phyloP scores from a whole-genome alignment of 2,329 filamentous ascomycete species.

The Hirsutella rhossiliensis region DNA sequence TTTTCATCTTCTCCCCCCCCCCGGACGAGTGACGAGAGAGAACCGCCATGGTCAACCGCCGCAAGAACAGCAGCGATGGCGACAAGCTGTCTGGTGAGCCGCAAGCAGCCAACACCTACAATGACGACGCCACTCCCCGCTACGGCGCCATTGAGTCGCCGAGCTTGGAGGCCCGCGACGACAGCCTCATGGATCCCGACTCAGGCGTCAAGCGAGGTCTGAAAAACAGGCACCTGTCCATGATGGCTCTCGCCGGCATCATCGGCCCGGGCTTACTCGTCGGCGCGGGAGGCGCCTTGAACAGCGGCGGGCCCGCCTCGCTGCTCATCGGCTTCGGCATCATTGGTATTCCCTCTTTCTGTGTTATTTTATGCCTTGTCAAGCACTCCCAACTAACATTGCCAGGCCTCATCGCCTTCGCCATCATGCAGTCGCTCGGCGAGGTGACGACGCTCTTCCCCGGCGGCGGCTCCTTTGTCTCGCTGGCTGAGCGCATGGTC shows the following conservation, averaged over 20 bases:
- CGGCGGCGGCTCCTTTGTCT: slow-evolving; percentile 59
- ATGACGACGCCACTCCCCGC: slow-evolving; percentile 5
- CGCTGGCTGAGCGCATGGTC: slow-evolving; percentile 57
- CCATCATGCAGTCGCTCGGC: slow-evolving; percentile 61
- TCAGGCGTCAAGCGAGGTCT: slow-evolving; percentile 57
- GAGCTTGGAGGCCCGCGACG: slow-evolving; percentile 12
- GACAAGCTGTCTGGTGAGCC: slow-evolving; percentile 4
- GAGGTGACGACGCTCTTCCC: slow-evolving; percentile 65
- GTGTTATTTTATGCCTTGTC: background rate
- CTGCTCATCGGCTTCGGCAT: slow-evolving; percentile 62
- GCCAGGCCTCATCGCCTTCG: slow-evolving; percentile 46
- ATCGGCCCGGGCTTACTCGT: slow-evolving; percentile 62
- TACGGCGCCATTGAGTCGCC: slow-evolving; percentile 7
- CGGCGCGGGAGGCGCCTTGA: slow-evolving; percentile 57
- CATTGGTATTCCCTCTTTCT: slow-evolving; percentile 31
- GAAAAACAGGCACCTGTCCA: slow-evolving; percentile 54
- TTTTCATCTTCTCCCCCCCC: background rate
- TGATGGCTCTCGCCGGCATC: slow-evolving; percentile 52
- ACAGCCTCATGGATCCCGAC: slow-evolving; percentile 41
- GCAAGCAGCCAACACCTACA: slow-evolving; percentile 4
- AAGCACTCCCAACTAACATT: background rate
- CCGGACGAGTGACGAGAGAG: background rate
- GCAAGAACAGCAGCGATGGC: background rate
- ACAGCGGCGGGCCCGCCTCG: slow-evolving; percentile 57
- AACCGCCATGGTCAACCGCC: slow-evolving; percentile 2